Conservation (phyloP, 2,329 filamentous ascomycete species). For the Monosporascus sp. region DNA sequence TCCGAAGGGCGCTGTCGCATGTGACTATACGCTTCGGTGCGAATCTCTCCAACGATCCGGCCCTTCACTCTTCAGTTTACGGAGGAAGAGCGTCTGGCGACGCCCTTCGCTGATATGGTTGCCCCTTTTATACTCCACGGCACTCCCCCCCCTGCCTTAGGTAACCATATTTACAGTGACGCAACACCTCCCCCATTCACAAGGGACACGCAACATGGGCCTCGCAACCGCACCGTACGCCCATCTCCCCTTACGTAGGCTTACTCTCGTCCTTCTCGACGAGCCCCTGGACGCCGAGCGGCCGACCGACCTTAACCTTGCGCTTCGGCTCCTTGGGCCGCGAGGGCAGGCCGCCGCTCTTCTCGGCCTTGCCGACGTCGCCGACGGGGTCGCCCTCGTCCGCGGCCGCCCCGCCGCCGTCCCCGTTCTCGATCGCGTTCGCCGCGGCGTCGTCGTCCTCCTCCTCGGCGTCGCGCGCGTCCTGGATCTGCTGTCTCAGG, state of each 20-base stretch:
- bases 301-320: slow-evolving; percentile 80
- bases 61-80: too few relatives aligned
- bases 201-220: too few relatives aligned
- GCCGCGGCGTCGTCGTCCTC: slow-evolving; percentile 40
- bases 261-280: slow-evolving; percentile 66
- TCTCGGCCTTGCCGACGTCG: slow-evolving; percentile 53
- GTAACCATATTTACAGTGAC: too few relatives aligned
- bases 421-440: slow-evolving; percentile 36
- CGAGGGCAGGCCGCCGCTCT: slow-evolving; percentile 16
- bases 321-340: slow-evolving; percentile 56
- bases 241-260: slow-evolving; percentile 26
- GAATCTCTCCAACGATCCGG: too few relatives aligned
- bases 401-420: slow-evolving; percentile 8
- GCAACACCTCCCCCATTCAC: too few relatives aligned
- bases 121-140: too few relatives aligned
- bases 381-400: slow-evolving; percentile 69
- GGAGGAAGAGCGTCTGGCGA: too few relatives aligned
- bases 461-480: slow-evolving; percentile 37
- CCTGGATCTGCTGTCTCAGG: slow-evolving; percentile 50
- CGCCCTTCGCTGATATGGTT: too few relatives aligned
- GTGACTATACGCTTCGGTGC: too few relatives aligned
- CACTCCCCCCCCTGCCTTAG: too few relatives aligned
- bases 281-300: slow-evolving; percentile 71
- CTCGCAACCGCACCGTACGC: neutral
- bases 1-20: too few relatives aligned